phyloP scores from a whole-genome alignment of 2,329 filamentous ascomycete species.

The Thielaviopsis ethacetica region DNA sequence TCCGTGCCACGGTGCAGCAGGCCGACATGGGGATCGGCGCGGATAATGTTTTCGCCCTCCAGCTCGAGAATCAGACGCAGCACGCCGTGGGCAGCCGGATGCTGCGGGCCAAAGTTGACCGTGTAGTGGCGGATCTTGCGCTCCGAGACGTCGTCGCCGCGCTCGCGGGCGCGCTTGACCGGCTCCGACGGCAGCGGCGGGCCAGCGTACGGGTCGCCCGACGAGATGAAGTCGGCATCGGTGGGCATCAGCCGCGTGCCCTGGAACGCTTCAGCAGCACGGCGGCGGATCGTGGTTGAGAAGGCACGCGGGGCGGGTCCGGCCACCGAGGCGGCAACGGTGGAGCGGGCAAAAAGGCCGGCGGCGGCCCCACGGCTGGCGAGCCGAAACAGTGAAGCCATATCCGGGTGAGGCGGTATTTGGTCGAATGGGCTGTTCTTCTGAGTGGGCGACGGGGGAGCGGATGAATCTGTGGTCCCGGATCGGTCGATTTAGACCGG shows the following conservation, averaged over 20 bases:
- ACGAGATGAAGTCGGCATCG: constrained; percentile 45
- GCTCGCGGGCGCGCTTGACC: constrained; percentile 25
- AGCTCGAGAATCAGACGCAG: constrained; percentile 92
- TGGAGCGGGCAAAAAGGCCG: constrained; percentile 13
- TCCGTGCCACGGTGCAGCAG: constrained; percentile 93
- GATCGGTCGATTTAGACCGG: background rate
- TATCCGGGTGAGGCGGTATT: constrained; percentile 24
- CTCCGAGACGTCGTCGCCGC: constrained; percentile 32
- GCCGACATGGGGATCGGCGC: constrained; percentile 91
- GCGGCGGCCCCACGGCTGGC: constrained; percentile 47
- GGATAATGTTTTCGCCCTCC: constrained; percentile 93
- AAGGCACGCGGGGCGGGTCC: constrained; percentile 37
- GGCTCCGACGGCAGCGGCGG: constrained; percentile 24
- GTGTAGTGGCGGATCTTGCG: constrained; percentile 98
- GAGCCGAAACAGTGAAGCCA: constrained; percentile 59
- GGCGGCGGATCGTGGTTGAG: constrained; percentile 46
- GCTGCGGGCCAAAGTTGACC: constrained; percentile 97
- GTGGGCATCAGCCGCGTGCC: constrained; percentile 49
- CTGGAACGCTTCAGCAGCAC: constrained; percentile 39
- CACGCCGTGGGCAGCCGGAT: constrained; percentile 96
- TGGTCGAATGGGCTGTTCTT: constrained; percentile 9
- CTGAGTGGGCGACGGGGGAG: background rate
- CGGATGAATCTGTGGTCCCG: background rate
- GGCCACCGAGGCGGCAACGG: constrained; percentile 13
- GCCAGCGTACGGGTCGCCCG: constrained; percentile 32